A percentile compares a stretch with the other conserved stretches of the same genome.
Conservation (phyloP, 495 filamentous ascomycete species). For the Neurospora sp. region DNA sequence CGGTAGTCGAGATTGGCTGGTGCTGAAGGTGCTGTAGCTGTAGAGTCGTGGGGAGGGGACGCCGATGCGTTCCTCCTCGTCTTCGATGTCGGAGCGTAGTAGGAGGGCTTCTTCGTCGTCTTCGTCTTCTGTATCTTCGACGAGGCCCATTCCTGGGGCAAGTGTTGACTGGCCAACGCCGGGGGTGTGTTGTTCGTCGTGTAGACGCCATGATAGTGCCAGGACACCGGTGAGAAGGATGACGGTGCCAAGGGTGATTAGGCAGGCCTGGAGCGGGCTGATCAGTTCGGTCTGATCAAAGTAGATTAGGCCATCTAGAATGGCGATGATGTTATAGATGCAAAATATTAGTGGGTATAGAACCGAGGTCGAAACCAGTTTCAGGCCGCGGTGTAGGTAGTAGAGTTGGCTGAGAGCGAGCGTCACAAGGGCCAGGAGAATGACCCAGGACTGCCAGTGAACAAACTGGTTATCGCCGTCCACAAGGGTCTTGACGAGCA, state of each 20-base stretch:
- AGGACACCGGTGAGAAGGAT: conserved; percentile 83
- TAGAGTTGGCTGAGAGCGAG: conserved; percentile 89
- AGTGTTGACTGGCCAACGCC: conserved; percentile 50
- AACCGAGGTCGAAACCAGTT: conserved; percentile 88
- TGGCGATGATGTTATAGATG: conserved; percentile 98
- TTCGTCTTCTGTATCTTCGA: conserved; percentile 53
- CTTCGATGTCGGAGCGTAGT: conserved; percentile 29
- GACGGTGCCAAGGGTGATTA: conserved; percentile 79
- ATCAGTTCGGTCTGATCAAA: conserved; percentile 82
- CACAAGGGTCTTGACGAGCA: conserved; percentile 85
- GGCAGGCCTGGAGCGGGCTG: conserved; percentile 59
- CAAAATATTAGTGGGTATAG: conserved; percentile 98
- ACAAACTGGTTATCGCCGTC: conserved; percentile 91
- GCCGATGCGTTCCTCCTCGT: conserved; percentile 17
- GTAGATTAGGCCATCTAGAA: conserved; percentile 93
- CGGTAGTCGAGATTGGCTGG: not conserved
- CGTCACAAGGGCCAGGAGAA: conserved; percentile 68
- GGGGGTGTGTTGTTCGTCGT: conserved; percentile 55
- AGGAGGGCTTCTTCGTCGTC: conserved; percentile 35
- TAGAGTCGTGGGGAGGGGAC: conserved; percentile 16
- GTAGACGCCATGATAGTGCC: conserved; percentile 86
- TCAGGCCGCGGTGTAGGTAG: conserved; percentile 87
- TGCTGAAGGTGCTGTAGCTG: conserved; percentile 36
- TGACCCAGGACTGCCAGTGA: conserved; percentile 94
- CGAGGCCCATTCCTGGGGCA: conserved; percentile 58